Evolutionary conservation across 2,329 filamentous ascomycete species (phyloP), one percentile per base, ranked within the genome.

Genomic region (Metarhizium humberi): DNA sequence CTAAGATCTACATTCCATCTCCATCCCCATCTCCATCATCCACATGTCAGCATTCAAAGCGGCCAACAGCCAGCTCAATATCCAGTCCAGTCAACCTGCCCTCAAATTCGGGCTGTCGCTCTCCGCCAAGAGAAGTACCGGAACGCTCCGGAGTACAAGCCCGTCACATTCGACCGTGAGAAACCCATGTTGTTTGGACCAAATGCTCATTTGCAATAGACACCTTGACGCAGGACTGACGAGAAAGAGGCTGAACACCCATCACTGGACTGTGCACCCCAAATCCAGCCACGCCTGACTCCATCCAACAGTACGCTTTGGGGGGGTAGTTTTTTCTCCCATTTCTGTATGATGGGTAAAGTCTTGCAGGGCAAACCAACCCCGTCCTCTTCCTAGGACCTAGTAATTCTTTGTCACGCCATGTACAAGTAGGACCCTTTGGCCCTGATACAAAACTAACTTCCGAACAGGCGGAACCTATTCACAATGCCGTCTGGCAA

Each of bases 211-310:
- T 46, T n/a, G 43, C 43, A 25, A 25, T 25, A 43, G 6, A 43
- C 40, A 16, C 16, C 6, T 13, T 14, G 40, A 43, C 14, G 14
- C 43, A 13, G 43, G 11, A 46, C 13, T 25, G n/a, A 20, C 6
- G 25, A 10, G 20, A 46, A 20, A 6, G 18, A 46, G 62, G 58
- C 38, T 62, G 62, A 30, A 62, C 57, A 13, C 59, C 60, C 20
- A 59, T 51, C 48, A 45, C 42, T 8, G 57, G 42, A 48, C 25
- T 4, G 20, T 30, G 45, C 45, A 48, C 25, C 45, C 45, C n/a
- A 30, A 29, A 13, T 48, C 6, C 45, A 30, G 45, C 45, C 25
- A 30, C 25, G 13, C 10, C 7, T 20, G 13, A 48, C n/a, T 18
- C 18, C 18, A 11, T 40, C 14, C 38, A 40, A 40, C 10, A 40